phyloP scores from a whole-genome alignment of 768 basidiomycete genomes.

The Gymnopilus junonius region DNA sequence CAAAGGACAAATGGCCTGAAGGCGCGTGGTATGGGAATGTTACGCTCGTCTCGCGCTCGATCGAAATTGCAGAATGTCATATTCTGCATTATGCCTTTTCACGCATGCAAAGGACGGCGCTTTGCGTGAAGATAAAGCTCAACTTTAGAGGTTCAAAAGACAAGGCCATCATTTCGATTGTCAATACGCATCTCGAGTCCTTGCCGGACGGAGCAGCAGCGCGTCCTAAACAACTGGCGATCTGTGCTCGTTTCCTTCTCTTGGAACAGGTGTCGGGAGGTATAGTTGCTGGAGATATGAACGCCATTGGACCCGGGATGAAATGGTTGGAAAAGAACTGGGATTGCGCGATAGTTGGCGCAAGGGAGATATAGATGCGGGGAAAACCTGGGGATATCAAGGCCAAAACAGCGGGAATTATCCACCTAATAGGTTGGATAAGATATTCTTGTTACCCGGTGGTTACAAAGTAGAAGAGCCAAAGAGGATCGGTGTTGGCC shows the following conservation, averaged over 20 bases:
- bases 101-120: constrained; percentile 53
- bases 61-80: constrained; percentile 52
- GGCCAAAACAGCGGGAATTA: constrained; percentile 40
- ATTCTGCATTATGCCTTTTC: constrained; percentile 59
- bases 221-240: constrained; percentile 54
- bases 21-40: constrained; percentile 63
- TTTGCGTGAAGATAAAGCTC: constrained; percentile 40
- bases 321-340: constrained; percentile 41
- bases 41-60: constrained; percentile 64
- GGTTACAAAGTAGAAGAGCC: constrained; percentile 59
- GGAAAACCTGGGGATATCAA: constrained; percentile 76
- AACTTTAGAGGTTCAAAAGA: constrained; percentile 24
- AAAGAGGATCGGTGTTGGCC: constrained; percentile 57
- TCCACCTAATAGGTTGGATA: constrained; percentile 66
- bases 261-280: constrained; percentile 56
- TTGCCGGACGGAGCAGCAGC: constrained; percentile 45
- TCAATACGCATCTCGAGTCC: constrained; percentile 81
- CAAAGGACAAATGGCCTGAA: constrained; percentile 57
- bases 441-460: constrained; percentile 59
- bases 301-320: constrained; percentile 58
- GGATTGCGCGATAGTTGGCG: constrained; percentile 68
- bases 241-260: constrained; percentile 55
- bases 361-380: constrained; percentile 45
- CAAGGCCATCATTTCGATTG: constrained; percentile 57
- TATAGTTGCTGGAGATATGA: constrained; percentile 76